phyloP scores from a whole-genome alignment of 768 basidiomycete genomes.

The Amanita inopinata region DNA sequence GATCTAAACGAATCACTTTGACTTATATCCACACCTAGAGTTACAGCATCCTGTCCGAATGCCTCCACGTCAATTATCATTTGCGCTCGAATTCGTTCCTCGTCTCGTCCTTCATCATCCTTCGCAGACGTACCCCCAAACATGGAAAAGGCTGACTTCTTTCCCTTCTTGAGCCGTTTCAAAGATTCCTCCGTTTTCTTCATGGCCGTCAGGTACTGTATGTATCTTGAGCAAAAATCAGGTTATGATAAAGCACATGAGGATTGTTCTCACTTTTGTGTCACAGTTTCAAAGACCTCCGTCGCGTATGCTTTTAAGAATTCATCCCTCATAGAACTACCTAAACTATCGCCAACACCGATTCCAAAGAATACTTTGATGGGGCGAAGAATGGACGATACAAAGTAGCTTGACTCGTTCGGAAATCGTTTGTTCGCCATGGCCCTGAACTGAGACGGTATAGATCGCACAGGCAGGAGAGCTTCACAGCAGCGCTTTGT shows the following conservation, averaged over 20 bases:
- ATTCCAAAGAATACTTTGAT: slow-evolving; percentile 65
- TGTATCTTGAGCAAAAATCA: slow-evolving; percentile 44
- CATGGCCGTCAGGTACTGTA: slow-evolving; percentile 70
- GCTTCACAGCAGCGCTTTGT: slow-evolving; percentile 78
- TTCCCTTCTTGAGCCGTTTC: slow-evolving; percentile 78
- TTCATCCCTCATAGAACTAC: slow-evolving; percentile 44
- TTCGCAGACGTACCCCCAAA: slow-evolving; percentile 49
- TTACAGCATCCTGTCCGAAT: slow-evolving; percentile 67
- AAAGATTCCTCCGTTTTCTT: slow-evolving; percentile 91
- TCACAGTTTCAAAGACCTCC: slow-evolving; percentile 64
- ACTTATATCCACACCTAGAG: slow-evolving; percentile 55
- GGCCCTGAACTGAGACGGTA: slow-evolving; percentile 86
- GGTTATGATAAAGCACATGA: background rate
- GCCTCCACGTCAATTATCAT: slow-evolving; percentile 81
- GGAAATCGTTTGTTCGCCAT: slow-evolving; percentile 67
- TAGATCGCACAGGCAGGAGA: slow-evolving; percentile 74
- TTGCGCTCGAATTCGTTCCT: slow-evolving; percentile 79
- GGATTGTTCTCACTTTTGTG: slow-evolving; percentile 40
- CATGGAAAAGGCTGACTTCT: slow-evolving; percentile 67
- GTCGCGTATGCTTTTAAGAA: slow-evolving; percentile 41
- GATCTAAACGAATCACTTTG: slow-evolving; percentile 41
- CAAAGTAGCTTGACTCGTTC: slow-evolving; percentile 79
- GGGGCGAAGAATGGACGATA: slow-evolving; percentile 72
- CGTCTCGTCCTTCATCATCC: slow-evolving; percentile 71
- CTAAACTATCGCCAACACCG: slow-evolving; percentile 48